Evolutionary conservation across 2,329 filamentous ascomycete species (phyloP), one percentile per base, ranked within the genome.

Genomic region (Penicillium sp.): DNA sequence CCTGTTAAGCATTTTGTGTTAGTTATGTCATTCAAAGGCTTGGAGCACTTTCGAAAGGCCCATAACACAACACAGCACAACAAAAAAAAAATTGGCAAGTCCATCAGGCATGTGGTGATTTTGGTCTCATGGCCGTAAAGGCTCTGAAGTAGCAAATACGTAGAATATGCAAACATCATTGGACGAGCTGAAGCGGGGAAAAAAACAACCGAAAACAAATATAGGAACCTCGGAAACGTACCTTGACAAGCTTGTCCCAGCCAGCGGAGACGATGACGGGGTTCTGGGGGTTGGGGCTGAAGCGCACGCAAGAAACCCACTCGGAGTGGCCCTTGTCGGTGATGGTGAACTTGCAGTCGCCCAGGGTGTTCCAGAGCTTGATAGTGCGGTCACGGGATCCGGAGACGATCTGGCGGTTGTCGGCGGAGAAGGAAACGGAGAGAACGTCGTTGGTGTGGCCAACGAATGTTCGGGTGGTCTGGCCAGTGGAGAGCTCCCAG

Each of bases 61-160:
- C 56, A 49, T 21, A 60, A 46, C 48, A 41, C 44, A 65, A 65
- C 55, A 41, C 38, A 65, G 64, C 55, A 56, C 64, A 49, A 61
- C 52, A 54, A 46, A 60, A 58, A 7, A 15, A 44, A 44, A 45
- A 62, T 61, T 59, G 58, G 31, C 46, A 48, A 63, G 70, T 79
- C 72, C 75, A 78, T 79, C 77, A 78, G 76, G 75, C 75, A 76
- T 71, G 86, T 85, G 91, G 93, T 94, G 91, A 91, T 88, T 87
- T 84, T 96, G 89, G 92, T 99, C 94, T 99, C 95, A 98, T 97
- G 82, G 92, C 93, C 88, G 54, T 81, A 82, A 84, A 76, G 88
- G 92, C 93, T 99, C 95, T 97, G 94, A 98, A 99, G 95, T 98
- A 98, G 95, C 95, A 98, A 98, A 98, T 98, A 98, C 93, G 92